A percentile compares a stretch with the other conserved stretches of the same genome.
Evolutionary conservation across 176 grass and related monocot species (phyloP).

Genomic region (Zoysia pacifica): DNA sequence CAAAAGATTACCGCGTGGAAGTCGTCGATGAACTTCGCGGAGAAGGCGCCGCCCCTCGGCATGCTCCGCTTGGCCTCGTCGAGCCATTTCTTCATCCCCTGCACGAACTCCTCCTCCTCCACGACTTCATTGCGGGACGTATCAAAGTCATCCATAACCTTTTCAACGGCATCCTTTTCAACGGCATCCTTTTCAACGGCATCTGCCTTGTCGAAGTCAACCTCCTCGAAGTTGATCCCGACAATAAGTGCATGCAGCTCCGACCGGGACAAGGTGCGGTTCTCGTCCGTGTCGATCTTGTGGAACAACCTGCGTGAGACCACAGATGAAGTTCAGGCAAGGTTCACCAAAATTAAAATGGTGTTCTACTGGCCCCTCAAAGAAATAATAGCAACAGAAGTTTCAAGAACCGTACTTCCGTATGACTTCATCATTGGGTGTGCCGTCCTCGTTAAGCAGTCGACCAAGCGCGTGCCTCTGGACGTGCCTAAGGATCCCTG

Average conservation of each 20-base stretch:
- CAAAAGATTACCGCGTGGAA: constrained; percentile 53
- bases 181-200: constrained; percentile 51
- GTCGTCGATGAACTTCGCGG: constrained; percentile 59
- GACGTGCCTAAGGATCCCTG: constrained; percentile 75
- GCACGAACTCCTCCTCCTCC: constrained; percentile 67
- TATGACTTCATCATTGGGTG: constrained; percentile 57
- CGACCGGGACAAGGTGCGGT: constrained; percentile 42
- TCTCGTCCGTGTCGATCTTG: constrained; percentile 60
- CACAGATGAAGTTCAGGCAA: constrained; percentile 25
- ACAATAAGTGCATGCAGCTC: constrained; percentile 73
- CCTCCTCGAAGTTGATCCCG: constrained; percentile 65
- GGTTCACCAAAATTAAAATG: background rate
- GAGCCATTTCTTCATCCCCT: constrained; percentile 75
- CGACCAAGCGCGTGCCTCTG: constrained; percentile 52
- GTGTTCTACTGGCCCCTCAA: constrained; percentile 1
- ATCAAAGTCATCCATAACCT: constrained; percentile 76
- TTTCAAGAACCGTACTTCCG: constrained; percentile 48
- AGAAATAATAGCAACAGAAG: background rate
- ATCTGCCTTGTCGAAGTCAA: constrained; percentile 55
- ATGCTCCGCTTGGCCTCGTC: constrained; percentile 46
- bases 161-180: constrained; percentile 45
- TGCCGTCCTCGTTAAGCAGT: constrained; percentile 60
- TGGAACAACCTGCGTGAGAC: constrained; percentile 63
- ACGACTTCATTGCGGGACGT: constrained; percentile 49
- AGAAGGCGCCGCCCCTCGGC: constrained; percentile 36